These are phyloP conservation scores for Brassica cretica DNA, from an alignment of 345 rosid genomes.

Conservation along the genomic window DNA sequence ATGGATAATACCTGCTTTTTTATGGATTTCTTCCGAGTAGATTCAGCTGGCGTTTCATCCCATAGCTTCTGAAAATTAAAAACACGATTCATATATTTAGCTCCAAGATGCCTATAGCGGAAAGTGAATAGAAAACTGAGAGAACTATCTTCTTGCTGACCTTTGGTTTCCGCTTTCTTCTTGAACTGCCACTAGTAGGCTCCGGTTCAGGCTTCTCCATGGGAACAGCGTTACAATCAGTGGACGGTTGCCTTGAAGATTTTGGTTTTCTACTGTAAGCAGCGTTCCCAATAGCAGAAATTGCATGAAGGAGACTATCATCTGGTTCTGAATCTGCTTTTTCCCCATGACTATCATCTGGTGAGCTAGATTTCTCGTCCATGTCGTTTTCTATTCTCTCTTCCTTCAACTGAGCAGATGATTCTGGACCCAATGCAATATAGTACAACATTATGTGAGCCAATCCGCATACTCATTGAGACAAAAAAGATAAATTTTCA, in stretches of 20 bases:
- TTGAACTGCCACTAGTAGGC: constrained; percentile 41
- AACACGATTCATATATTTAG: constrained; percentile 27
- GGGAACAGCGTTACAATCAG: constrained; percentile 41
- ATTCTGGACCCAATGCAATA: constrained; percentile 51
- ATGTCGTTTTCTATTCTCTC: constrained; percentile 49
- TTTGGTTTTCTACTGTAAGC: constrained; percentile 50
- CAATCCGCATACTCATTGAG: constrained; percentile 18
- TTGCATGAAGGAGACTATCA: constrained; percentile 43
- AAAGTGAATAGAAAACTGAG: constrained; percentile 14
- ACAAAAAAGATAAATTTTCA: constrained; percentile 2
- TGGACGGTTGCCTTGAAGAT: constrained; percentile 46
- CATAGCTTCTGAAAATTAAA: constrained; percentile 48
- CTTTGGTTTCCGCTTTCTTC: constrained; percentile 52
- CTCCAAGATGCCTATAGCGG: constrained; percentile 8
- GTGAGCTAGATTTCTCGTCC: constrained; percentile 54
- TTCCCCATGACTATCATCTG: constrained; percentile 51
- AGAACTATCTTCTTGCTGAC: constrained; percentile 24
- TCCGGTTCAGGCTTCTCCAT: constrained; percentile 47
- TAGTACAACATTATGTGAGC: background rate
- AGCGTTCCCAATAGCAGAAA: constrained; percentile 45
- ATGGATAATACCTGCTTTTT: constrained; percentile 66
- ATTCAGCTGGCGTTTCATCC: constrained; percentile 44
- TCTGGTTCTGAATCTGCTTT: constrained; percentile 47
- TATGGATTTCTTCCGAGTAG: constrained; percentile 40
- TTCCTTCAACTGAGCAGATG: constrained; percentile 67